A percentile compares a stretch with the other conserved stretches of the same genome.
Conservation (phyloP, 179 eudicot species). For the Corrigiola litoralis region DNA sequence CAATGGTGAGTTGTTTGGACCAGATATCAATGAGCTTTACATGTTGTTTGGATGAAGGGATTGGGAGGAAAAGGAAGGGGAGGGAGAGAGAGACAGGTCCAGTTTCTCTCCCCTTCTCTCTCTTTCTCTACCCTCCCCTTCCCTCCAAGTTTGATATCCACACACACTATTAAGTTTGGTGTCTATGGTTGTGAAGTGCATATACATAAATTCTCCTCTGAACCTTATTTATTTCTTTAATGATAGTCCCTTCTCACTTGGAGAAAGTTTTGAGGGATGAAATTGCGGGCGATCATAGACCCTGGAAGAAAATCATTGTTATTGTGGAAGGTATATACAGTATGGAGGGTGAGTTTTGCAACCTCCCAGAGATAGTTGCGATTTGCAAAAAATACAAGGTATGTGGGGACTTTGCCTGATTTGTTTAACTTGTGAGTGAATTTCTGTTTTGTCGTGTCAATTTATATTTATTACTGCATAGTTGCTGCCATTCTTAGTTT, state of each 20-base stretch:
- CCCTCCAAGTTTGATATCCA: too few species aligned
- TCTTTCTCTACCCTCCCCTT: too few species aligned
- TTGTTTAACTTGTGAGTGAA: neutral
- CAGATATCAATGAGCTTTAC: too few species aligned
- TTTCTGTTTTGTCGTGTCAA: neutral
- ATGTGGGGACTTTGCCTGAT: slow-evolving; percentile 1
- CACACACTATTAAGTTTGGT: too few species aligned
- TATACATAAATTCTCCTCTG: neutral
- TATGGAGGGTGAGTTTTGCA: slow-evolving; percentile 99
- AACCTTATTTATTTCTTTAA: neutral
- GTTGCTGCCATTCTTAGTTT: too few species aligned
- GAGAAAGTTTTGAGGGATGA: slow-evolving; percentile 88
- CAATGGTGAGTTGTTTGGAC: slow-evolving; percentile 58
- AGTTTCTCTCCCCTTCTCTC: too few species aligned
- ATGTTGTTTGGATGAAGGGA: too few species aligned
- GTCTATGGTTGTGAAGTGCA: neutral
- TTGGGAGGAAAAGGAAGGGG: too few species aligned
- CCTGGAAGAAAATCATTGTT: slow-evolving; percentile 96
- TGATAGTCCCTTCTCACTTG: slow-evolving; percentile 78
- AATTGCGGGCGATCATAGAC: slow-evolving; percentile 95
- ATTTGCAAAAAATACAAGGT: slow-evolving; percentile 99
- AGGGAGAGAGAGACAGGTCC: too few species aligned
- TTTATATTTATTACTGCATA: too few species aligned
- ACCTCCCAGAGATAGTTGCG: slow-evolving; percentile 88
- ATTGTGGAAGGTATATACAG: slow-evolving; percentile 98